Evolutionary conservation across 306 rosid genomes (phyloP), one percentile per base, ranked within the genome.

Genomic region (Chamaecrista fasciculata): DNA sequence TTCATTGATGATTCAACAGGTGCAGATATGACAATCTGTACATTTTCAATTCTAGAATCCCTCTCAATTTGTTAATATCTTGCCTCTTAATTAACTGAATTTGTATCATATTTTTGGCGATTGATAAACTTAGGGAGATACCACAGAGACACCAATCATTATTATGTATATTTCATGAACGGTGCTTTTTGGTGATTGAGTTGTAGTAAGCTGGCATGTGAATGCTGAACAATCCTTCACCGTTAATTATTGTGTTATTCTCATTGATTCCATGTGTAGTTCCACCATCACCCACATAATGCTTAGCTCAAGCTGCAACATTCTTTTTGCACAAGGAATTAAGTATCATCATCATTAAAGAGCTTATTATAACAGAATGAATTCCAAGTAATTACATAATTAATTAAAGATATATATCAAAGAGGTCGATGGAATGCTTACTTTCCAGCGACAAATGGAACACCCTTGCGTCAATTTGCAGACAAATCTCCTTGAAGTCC

Each of bases 401-500:
- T n/a, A n/a, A n/a, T n/a, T n/a, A n/a, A n/a, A n/a, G n/a, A n/a
- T n/a, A n/a, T n/a, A n/a, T n/a, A n/a, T n/a, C n/a, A n/a, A n/a
- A n/a, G n/a, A n/a, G n/a, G n/a, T n/a, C n/a, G n/a, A n/a, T n/a
- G n/a, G n/a, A 50, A 71, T 48, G 50, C 87, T 63, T 76, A 83
- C 87, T 68, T 76, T 47, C 84, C 87, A 68, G 56, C 64, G 2
- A 79, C 59, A 65, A 55, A 83, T 26, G 87, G 87, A 44, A 72
- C 77, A 49, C 78, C 84, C 68, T 57, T 72, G 58, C 77, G 77
- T 1, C 40, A 39, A 56, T 64, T 64, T 4, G 59, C 72, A 43
- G 84, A 71, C 24, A 76, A 52, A 29, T 76, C 74, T 40, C 87
- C 82, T 64, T 83, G 87, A 56, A 83, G 58, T 59, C 87, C 87